Percentiles rank a stretch among this genome's conserved stretches.
These are phyloP conservation scores for Penicillium silybi DNA, from an alignment of 495 filamentous ascomycete genomes.

Conservation along the genomic window DNA sequence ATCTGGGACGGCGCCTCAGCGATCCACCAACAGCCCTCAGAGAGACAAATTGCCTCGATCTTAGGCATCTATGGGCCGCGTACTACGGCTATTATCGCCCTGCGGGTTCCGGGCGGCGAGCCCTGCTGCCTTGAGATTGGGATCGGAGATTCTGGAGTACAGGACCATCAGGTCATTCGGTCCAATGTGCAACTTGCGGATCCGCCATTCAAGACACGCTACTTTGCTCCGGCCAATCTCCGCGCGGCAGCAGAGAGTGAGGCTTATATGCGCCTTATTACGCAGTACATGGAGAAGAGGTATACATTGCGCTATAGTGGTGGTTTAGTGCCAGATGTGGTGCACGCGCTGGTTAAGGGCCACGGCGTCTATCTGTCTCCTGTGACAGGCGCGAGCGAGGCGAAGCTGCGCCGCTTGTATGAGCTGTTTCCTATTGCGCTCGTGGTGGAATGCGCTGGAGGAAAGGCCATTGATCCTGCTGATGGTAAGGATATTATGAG, in stretches of 20 bases:
- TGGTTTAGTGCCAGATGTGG: conserved; percentile 51
- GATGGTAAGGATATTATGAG: conserved; percentile 36
- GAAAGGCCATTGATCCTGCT: conserved; percentile 39
- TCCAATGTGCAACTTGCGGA: conserved; percentile 23
- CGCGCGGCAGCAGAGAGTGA: conserved; percentile 40
- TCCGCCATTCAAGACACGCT: conserved; percentile 32
- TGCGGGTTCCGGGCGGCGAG: conserved; percentile 32
- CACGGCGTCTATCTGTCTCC: conserved; percentile 51
- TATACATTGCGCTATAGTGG: conserved; percentile 52
- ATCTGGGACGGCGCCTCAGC: conserved; percentile 46
- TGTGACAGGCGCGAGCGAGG: conserved; percentile 37
- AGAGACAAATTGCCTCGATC: conserved; percentile 40
- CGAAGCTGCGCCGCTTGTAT: conserved; percentile 48
- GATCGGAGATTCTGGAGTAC: conserved; percentile 16
- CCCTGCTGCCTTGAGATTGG: conserved; percentile 41
- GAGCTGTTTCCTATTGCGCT: conserved; percentile 49
- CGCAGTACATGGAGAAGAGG: conserved; percentile 32
- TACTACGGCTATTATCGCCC: conserved; percentile 44
- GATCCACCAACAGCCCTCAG: conserved; percentile 28
- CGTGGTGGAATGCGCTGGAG: conserved; percentile 50
- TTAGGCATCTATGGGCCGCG: conserved; percentile 50
- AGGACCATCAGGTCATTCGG: conserved; percentile 30
- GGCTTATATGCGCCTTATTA: conserved; percentile 39
- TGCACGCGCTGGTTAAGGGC: conserved; percentile 48
- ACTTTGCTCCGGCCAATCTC: conserved; percentile 53